phyloP scores from a whole-genome alignment of 768 basidiomycete species.

The Pulveroboletus sp. region DNA sequence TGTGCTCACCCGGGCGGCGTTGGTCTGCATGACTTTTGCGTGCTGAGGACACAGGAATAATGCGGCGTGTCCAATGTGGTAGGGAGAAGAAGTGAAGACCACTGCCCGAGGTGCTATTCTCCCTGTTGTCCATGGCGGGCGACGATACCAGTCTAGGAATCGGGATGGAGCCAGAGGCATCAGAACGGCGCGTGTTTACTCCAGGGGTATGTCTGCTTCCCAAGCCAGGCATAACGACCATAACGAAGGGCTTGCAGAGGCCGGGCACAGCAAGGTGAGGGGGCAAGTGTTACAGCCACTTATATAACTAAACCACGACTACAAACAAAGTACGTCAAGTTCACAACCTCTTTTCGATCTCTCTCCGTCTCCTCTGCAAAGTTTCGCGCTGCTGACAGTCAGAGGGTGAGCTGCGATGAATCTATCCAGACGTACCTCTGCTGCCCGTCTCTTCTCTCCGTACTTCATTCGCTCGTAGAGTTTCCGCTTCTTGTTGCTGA shows the following conservation, averaged over 20 bases:
- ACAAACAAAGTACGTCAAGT: too few relatives aligned
- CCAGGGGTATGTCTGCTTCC: conserved; percentile 35
- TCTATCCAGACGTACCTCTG: conserved; percentile 60
- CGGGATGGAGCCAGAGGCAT: conserved; percentile 28
- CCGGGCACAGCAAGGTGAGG: conserved; percentile 4
- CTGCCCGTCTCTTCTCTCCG: conserved; percentile 69
- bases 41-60: conserved; percentile 31
- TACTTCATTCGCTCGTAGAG: conserved; percentile 93
- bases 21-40: conserved; percentile 28
- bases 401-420: conserved; percentile 3
- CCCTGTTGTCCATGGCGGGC: conserved; percentile 42
- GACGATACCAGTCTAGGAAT: conserved; percentile 32
- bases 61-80: conserved; percentile 62
- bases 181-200: conserved; percentile 22
- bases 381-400: conserved; percentile 48
- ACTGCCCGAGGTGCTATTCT: conserved; percentile 38
- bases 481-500: conserved; percentile 94
- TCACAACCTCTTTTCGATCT: conserved; percentile 36
- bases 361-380: conserved; percentile 57
- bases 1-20: conserved; percentile 22
- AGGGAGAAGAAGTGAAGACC: conserved; percentile 58
- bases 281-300: conserved; percentile 5
- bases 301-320: conserved; percentile 5
- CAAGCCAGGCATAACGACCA: conserved; percentile 40
- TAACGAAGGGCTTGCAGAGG: conserved; percentile 17